These are phyloP conservation scores for Samsoniella hepiali DNA, from an alignment of 2,329 filamentous ascomycete genomes.

Conservation along the genomic window DNA sequence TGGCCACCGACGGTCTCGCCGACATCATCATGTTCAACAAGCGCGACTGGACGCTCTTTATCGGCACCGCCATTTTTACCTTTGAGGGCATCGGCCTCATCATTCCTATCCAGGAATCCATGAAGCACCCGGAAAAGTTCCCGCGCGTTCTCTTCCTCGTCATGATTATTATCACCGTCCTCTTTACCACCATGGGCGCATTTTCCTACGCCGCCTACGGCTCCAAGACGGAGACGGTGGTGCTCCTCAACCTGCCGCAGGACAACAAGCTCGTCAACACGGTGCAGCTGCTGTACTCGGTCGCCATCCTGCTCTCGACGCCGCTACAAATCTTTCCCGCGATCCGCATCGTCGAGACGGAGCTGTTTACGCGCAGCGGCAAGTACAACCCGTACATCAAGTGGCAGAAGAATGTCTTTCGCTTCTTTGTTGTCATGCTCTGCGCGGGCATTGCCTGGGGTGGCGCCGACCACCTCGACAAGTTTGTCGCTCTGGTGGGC, in stretches of 20 bases:
- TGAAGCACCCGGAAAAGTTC: slow-evolving; percentile 88
- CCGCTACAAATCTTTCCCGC: slow-evolving; percentile 96
- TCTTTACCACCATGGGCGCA: slow-evolving; percentile 89
- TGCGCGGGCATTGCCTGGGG: slow-evolving; percentile 89
- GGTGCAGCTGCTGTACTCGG: slow-evolving; percentile 95
- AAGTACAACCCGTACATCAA: slow-evolving; percentile 99
- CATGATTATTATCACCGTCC: slow-evolving; percentile 90
- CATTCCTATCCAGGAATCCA: slow-evolving; percentile 96
- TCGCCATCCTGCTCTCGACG: slow-evolving; percentile 93
- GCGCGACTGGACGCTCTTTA: slow-evolving; percentile 93
- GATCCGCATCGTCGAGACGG: slow-evolving; percentile 93
- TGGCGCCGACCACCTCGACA: slow-evolving; percentile 89
- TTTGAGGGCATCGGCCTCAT: slow-evolving; percentile 97
- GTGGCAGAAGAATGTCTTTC: slow-evolving; percentile 98
- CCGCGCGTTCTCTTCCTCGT: slow-evolving; percentile 82
- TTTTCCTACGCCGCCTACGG: slow-evolving; percentile 96
- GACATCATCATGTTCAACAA: slow-evolving; percentile 91
- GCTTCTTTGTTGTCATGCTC: slow-evolving; percentile 85
- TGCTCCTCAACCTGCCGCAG: slow-evolving; percentile 93
- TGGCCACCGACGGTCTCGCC: slow-evolving; percentile 70
- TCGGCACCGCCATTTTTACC: slow-evolving; percentile 97
- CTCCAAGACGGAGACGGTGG: slow-evolving; percentile 91
- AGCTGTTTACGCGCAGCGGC: slow-evolving; percentile 86
- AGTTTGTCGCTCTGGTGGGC: slow-evolving; percentile 93
- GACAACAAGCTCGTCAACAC: slow-evolving; percentile 93